These are phyloP conservation scores for Petasospora rhodanensis DNA, from an alignment of 1,139 yeast species.

Conservation along the genomic window DNA sequence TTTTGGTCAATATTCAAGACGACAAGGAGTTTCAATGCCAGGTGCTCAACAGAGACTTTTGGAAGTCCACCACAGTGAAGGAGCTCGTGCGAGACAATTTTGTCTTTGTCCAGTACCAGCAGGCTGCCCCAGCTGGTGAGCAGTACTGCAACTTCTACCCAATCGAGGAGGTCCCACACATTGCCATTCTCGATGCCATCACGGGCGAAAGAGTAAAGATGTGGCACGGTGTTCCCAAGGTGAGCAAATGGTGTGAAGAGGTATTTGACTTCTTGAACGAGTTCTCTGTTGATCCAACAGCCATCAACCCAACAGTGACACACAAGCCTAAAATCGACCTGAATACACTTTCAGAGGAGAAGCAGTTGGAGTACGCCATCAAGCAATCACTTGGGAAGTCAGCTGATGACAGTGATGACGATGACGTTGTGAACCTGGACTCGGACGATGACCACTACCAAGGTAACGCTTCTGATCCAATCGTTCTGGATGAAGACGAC, in stretches of 20 bases:
- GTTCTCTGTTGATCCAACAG: conserved; percentile 61
- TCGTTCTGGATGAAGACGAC: conserved; percentile 18
- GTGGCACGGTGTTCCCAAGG: conserved; percentile 70
- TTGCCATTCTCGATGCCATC: conserved; percentile 88
- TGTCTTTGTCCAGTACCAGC: conserved; percentile 75
- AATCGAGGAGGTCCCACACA: conserved; percentile 69
- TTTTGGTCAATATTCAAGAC: conserved; percentile 84
- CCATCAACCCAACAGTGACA: conserved; percentile 63
- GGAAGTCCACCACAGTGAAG: conserved; percentile 74
- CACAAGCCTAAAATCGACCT: conserved; percentile 55
- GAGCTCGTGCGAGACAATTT: conserved; percentile 62
- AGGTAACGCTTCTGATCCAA: conserved; percentile 19
- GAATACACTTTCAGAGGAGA: conserved; percentile 70
- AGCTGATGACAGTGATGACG: conserved; percentile 19
- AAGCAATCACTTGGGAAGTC: conserved; percentile 52
- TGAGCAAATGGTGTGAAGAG: conserved; percentile 55
- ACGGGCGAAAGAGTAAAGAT: conserved; percentile 83
- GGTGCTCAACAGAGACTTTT: conserved; percentile 84
- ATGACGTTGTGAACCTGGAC: conserved; percentile 14
- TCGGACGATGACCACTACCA: conserved; percentile 20
- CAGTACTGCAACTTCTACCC: conserved; percentile 71
- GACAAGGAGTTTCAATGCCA: conserved; percentile 83
- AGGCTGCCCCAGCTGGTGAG: conserved; percentile 69
- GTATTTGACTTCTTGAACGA: conserved; percentile 54
- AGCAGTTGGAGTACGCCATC: conserved; percentile 77